Conservation (phyloP, 1,139 yeast genomes). For the Hyphopichia burtonii region DNA sequence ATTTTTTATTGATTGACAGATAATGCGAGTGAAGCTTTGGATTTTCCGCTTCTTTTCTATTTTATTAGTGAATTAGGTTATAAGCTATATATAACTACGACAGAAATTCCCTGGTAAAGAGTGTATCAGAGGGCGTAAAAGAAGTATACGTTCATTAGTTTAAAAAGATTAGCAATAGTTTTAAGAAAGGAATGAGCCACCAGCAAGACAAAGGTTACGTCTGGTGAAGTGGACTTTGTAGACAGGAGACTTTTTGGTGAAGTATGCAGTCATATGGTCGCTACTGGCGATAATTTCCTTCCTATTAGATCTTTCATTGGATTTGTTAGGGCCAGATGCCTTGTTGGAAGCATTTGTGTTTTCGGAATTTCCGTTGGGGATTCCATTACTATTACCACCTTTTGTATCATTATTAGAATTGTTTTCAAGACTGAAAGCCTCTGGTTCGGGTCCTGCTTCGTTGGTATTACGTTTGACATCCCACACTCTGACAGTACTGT, state of each 20-base stretch:
- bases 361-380: conserved; percentile 10
- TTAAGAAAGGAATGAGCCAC: conserved; percentile 63
- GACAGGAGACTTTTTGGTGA: conserved; percentile 92
- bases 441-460: conserved; percentile 82
- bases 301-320: conserved; percentile 42
- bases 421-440: conserved; percentile 48
- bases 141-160: no score
- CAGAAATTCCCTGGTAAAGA: no score
- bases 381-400: neutral
- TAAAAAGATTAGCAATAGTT: no score
- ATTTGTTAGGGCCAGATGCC: conserved; percentile 11
- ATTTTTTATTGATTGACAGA: neutral
- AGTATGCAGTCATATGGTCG: conserved; percentile 92
- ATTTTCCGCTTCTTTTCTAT: neutral
- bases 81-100: no score
- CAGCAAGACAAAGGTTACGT: conserved; percentile 87
- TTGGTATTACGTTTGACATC: conserved; percentile 83
- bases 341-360: conserved; percentile 6
- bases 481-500: conserved; percentile 93
- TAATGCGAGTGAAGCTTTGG: neutral
- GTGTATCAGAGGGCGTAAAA: no score
- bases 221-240: conserved; percentile 91
- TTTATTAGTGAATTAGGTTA: no score
- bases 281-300: conserved; percentile 76
- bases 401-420: conserved; percentile 7